These are phyloP conservation scores for Eutypa lata DNA, from an alignment of 2,329 filamentous ascomycete genomes.

Conservation along the genomic window DNA sequence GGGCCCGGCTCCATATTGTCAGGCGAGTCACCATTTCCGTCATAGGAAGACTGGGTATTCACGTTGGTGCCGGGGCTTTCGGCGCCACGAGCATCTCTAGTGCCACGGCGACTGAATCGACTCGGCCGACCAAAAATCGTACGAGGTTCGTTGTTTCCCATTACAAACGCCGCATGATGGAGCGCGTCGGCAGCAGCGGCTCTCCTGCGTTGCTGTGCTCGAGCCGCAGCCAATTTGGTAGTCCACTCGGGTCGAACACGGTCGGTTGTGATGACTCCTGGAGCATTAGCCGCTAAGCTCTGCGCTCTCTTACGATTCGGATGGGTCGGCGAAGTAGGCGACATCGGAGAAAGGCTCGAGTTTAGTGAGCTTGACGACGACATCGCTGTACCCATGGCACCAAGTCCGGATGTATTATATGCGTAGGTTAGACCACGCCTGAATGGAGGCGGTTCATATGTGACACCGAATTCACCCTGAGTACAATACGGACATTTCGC, in stretches of 20 bases:
- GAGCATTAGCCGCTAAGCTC: conserved; percentile 75
- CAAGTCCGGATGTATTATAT: conserved; percentile 42
- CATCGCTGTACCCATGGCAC: conserved; percentile 66
- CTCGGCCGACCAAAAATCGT: conserved; percentile 49
- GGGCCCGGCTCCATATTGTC: conserved; percentile 32
- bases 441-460: conserved; percentile 86
- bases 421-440: conserved; percentile 76
- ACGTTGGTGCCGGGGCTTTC: conserved; percentile 25
- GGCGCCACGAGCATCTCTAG: conserved; percentile 32
- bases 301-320: conserved; percentile 47
- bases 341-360: conserved; percentile 48
- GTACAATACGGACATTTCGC: conserved; percentile 94
- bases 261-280: conserved; percentile 88
- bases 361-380: conserved; percentile 81
- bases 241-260: conserved; percentile 92
- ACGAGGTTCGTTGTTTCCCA: conserved; percentile 60
- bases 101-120: conserved; percentile 56
- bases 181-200: conserved; percentile 91
- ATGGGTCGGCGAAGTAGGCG: conserved; percentile 29
- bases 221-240: conserved; percentile 79
- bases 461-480: conserved; percentile 93
- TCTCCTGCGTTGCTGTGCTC: conserved; percentile 78
- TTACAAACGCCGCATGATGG: conserved; percentile 91
- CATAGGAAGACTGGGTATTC: conserved; percentile 16
- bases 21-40: conserved; percentile 22